Percentiles rank a stretch among this genome's conserved stretches.
phyloP scores from a whole-genome alignment of 2,329 filamentous ascomycete species.

The Colletotrichum brevisporum region DNA sequence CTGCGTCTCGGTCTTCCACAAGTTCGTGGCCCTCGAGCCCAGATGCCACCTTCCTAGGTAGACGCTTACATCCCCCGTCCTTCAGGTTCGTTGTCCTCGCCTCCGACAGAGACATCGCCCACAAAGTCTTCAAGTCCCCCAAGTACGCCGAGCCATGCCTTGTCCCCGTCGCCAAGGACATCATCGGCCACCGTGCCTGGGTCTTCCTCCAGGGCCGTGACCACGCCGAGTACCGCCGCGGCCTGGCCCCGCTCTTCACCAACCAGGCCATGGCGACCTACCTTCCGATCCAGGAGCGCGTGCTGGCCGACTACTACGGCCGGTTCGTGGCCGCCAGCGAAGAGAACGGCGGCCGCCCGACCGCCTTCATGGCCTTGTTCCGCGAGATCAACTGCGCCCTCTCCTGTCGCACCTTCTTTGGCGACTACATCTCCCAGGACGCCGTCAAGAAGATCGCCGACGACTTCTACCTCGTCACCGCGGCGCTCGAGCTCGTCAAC shows the following conservation, averaged over 20 bases:
- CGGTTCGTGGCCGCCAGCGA: slow-evolving; percentile 74
- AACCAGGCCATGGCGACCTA: slow-evolving; percentile 79
- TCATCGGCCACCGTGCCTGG: slow-evolving; percentile 81
- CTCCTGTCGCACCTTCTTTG: slow-evolving; percentile 84
- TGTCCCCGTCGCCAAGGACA: slow-evolving; percentile 81
- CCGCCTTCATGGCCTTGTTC: slow-evolving; percentile 79
- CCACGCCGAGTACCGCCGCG: slow-evolving; percentile 84
- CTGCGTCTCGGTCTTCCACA: slow-evolving; percentile 89
- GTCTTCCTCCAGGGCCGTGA: slow-evolving; percentile 84
- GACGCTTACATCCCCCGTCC: neutral
- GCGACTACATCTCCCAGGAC: slow-evolving; percentile 81
- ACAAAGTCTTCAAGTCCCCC: slow-evolving; percentile 87
- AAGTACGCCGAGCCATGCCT: slow-evolving; percentile 82
- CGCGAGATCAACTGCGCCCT: slow-evolving; percentile 85
- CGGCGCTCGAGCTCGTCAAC: slow-evolving; percentile 84
- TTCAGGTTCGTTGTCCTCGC: slow-evolving; percentile 83
- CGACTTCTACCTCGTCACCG: slow-evolving; percentile 84
- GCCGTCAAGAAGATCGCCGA: slow-evolving; percentile 82
- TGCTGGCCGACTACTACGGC: slow-evolving; percentile 79
- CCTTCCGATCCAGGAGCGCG: slow-evolving; percentile 80
- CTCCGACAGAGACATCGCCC: slow-evolving; percentile 82
- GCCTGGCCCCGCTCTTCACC: slow-evolving; percentile 81
- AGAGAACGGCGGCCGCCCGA: slow-evolving; percentile 66
- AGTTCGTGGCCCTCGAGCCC: slow-evolving; percentile 61
- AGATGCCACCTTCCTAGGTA: neutral